A percentile compares a stretch with the other conserved stretches of the same genome.
phyloP scores from a whole-genome alignment of 2,329 filamentous ascomycete species.

The Sodiomyces alkalinus region DNA sequence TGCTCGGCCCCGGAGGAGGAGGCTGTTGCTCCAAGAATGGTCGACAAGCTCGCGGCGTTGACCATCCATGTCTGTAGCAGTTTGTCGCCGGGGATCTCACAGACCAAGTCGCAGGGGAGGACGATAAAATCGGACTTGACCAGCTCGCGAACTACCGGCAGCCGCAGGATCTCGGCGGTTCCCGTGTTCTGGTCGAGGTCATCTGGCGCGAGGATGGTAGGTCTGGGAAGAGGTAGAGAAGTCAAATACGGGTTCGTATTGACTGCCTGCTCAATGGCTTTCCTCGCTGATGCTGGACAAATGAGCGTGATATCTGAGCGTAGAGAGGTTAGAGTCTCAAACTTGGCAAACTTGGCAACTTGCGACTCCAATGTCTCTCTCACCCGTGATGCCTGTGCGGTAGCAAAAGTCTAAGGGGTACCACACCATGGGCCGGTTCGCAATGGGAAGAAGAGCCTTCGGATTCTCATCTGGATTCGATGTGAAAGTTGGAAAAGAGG shows the following conservation, averaged over 20 bases:
- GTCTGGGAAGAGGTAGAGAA: slow-evolving; percentile 54
- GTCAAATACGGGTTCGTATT: slow-evolving; percentile 60
- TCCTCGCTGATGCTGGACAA: slow-evolving; percentile 47
- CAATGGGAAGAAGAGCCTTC: slow-evolving; percentile 69
- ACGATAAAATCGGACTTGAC: slow-evolving; percentile 80
- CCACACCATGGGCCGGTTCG: slow-evolving; percentile 81
- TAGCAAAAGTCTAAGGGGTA: slow-evolving; percentile 79
- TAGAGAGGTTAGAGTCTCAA: not conserved
- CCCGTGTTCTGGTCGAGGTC: slow-evolving; percentile 71
- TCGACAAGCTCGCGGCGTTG: slow-evolving; percentile 54
- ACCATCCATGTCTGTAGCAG: slow-evolving; percentile 89
- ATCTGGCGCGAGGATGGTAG: slow-evolving; percentile 61
- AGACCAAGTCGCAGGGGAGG: slow-evolving; percentile 85
- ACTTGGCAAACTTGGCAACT: not conserved
- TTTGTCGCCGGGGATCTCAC: slow-evolving; percentile 70
- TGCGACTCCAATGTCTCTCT: too few species aligned
- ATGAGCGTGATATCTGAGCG: slow-evolving; percentile 45
- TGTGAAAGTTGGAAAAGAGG: slow-evolving; percentile 70
- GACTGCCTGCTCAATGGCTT: slow-evolving; percentile 53
- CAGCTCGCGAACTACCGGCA: slow-evolving; percentile 65
- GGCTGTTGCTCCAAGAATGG: slow-evolving; percentile 34
- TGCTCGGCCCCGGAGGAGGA: slow-evolving; percentile 21
- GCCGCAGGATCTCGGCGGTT: slow-evolving; percentile 74
- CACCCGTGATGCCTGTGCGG: slow-evolving; percentile 62
- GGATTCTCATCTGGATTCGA: slow-evolving; percentile 66